These are phyloP conservation scores for Hypericum perforatum DNA, from an alignment of 345 rosid genomes.

Conservation along the genomic window DNA sequence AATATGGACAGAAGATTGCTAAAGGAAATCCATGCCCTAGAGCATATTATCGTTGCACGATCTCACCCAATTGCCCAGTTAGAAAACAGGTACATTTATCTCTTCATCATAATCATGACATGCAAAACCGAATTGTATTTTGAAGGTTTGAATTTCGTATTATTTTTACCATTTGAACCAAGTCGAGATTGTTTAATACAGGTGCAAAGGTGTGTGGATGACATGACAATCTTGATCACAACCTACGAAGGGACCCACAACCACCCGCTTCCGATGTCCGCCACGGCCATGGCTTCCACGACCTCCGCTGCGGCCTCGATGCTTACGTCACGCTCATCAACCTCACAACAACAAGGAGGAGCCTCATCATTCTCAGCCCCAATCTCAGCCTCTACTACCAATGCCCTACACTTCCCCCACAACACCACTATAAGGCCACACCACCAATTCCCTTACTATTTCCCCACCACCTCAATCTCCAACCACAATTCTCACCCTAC, in stretches of 20 bases:
- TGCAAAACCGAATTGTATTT: too few species aligned
- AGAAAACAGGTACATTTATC: slow-evolving; percentile 5
- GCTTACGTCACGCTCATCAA: slow-evolving; percentile 52
- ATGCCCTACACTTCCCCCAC: slow-evolving; percentile 35
- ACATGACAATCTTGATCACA: slow-evolving; percentile 72
- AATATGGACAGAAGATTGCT: slow-evolving; percentile 7
- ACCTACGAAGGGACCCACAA: slow-evolving; percentile 95
- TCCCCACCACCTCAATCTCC: slow-evolving; percentile 4
- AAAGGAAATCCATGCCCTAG: slow-evolving; percentile 10
- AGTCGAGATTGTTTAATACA: too few species aligned
- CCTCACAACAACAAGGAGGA: slow-evolving; percentile 15
- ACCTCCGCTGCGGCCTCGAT: slow-evolving; percentile 90
- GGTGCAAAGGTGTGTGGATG: slow-evolving; percentile 66
- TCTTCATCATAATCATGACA: not conserved
- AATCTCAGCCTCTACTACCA: slow-evolving; percentile 25
- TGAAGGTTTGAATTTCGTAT: too few species aligned
- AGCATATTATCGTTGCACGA: slow-evolving; percentile 7
- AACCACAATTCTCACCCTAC: slow-evolving; percentile 42
- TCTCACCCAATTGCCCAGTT: slow-evolving; percentile 3
- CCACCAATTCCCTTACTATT: not conserved
- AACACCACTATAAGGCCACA: slow-evolving; percentile 3
- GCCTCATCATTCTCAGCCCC: too few species aligned
- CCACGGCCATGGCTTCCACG: slow-evolving; percentile 95
- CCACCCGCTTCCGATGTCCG: slow-evolving; percentile 80
- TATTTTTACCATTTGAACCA: too few species aligned